Evolutionary conservation across 1,284 basidiomycete genomes (phyloP).

Genomic region (Leccinum cinnamomeum): DNA sequence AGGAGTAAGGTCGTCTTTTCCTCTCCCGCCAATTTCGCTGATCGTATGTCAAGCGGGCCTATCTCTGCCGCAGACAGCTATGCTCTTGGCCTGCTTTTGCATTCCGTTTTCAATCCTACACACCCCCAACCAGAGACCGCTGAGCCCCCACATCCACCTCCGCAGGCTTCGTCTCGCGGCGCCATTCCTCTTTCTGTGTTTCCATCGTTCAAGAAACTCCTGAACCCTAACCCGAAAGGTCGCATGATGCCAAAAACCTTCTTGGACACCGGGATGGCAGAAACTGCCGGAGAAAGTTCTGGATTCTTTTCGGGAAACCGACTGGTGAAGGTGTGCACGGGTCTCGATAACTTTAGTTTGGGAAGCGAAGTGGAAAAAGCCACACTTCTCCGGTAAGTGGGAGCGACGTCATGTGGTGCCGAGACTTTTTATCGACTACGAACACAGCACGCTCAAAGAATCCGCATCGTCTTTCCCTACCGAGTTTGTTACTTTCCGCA

Average conservation of each 20-base stretch:
- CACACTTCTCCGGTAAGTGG: slow-evolving; percentile 64
- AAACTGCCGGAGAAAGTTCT: slow-evolving; percentile 49
- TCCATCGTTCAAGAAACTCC: slow-evolving; percentile 80
- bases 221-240: slow-evolving; percentile 84
- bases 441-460: slow-evolving; percentile 72
- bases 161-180: slow-evolving; percentile 72
- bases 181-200: slow-evolving; percentile 79
- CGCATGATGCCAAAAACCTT: slow-evolving; percentile 79
- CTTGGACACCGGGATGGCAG: slow-evolving; percentile 77
- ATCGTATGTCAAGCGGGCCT: slow-evolving; percentile 52
- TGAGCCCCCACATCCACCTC: slow-evolving; percentile 70
- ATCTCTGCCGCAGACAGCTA: slow-evolving; percentile 81
- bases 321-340: slow-evolving; percentile 82
- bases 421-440: neutral
- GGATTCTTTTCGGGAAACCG: slow-evolving; percentile 89
- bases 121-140: slow-evolving; percentile 69
- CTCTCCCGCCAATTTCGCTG: neutral
- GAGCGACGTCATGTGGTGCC: neutral
- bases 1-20: slow-evolving; percentile 60
- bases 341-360: slow-evolving; percentile 87
- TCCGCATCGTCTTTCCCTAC: slow-evolving; percentile 78
- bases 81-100: slow-evolving; percentile 81
- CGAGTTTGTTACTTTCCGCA: slow-evolving; percentile 84
- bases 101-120: slow-evolving; percentile 82
- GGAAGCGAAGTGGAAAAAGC: slow-evolving; percentile 82